These are phyloP conservation scores for Populus ilicifolia DNA, from an alignment of 345 rosid species.

Conservation along the genomic window DNA sequence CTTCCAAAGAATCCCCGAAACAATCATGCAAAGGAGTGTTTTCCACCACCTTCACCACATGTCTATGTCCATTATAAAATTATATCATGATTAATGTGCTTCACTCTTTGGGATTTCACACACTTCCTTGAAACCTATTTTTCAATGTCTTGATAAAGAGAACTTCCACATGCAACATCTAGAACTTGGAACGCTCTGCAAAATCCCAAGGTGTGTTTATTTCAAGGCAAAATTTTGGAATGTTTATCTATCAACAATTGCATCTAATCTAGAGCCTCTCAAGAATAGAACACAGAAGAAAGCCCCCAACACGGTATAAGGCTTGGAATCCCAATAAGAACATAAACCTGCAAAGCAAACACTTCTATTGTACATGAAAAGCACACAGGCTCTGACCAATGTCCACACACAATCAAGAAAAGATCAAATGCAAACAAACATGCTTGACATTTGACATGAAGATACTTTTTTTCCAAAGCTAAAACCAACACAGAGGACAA, in stretches of 20 bases:
- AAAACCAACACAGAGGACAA: too few species aligned
- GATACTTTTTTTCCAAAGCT: too few species aligned
- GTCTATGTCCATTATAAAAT: constrained; percentile 71
- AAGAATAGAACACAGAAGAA: too few species aligned
- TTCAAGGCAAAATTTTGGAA: constrained; percentile 71
- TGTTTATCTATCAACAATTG: constrained; percentile 57
- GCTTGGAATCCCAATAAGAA: too few species aligned
- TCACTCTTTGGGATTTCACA: constrained; percentile 26
- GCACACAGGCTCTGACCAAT: too few species aligned
- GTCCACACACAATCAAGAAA: too few species aligned
- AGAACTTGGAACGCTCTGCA: constrained; percentile 80
- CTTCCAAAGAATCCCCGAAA: constrained; percentile 60
- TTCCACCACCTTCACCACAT: constrained; percentile 46
- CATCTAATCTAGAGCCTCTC: constrained; percentile 22
- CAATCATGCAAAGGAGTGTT: constrained; percentile 58
- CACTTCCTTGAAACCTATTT: constrained; percentile 44
- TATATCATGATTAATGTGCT: constrained; percentile 58
- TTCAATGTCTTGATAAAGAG: constrained; percentile 62
- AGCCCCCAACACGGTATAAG: too few species aligned
- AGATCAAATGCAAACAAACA: too few species aligned
- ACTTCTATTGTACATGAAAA: too few species aligned
- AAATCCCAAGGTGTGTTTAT: constrained; percentile 78
- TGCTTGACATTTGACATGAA: too few species aligned
- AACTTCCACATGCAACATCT: constrained; percentile 78
- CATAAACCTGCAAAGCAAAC: too few species aligned